Evolutionary conservation across 2,329 filamentous ascomycete genomes (phyloP).

Genomic region (Lasiodiplodia sp.): DNA sequence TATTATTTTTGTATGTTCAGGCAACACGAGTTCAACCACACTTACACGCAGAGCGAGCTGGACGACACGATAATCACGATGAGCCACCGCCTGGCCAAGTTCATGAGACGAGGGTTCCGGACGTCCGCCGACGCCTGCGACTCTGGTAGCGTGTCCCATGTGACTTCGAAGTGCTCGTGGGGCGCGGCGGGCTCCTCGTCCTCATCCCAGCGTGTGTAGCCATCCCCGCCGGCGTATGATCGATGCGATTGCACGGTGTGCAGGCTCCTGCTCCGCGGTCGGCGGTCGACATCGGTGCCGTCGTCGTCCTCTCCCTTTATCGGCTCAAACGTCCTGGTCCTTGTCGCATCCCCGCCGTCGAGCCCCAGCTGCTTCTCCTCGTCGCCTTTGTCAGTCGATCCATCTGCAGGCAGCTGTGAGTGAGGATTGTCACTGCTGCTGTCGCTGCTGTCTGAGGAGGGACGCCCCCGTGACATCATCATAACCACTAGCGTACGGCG

Average conservation of each 20-base stretch:
- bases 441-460: not conserved
- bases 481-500: slow-evolving; percentile 5
- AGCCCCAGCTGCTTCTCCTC: slow-evolving; percentile 26
- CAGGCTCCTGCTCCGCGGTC: slow-evolving; percentile 25
- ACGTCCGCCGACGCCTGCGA: slow-evolving; percentile 46
- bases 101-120: slow-evolving; percentile 75
- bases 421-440: slow-evolving; percentile 2
- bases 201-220: slow-evolving; percentile 46
- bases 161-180: slow-evolving; percentile 69
- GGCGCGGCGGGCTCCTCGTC: slow-evolving; percentile 35
- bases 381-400: slow-evolving; percentile 13
- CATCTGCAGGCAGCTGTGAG: slow-evolving; percentile 11
- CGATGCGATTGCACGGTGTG: slow-evolving; percentile 27
- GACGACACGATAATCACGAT: slow-evolving; percentile 77
- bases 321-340: slow-evolving; percentile 27
- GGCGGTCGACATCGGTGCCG: not conserved
- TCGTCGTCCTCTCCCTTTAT: slow-evolving; percentile 24
- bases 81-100: slow-evolving; percentile 74
- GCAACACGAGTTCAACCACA: slow-evolving; percentile 37
- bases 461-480: slow-evolving; percentile 17
- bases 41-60: slow-evolving; percentile 84
- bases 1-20: slow-evolving; percentile 29
- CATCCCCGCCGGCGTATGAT: slow-evolving; percentile 47
- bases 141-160: slow-evolving; percentile 78
- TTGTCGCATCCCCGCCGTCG: slow-evolving; percentile 12